phyloP scores from a whole-genome alignment of 257 asterid genomes.

The Leptodermis oblonga region DNA sequence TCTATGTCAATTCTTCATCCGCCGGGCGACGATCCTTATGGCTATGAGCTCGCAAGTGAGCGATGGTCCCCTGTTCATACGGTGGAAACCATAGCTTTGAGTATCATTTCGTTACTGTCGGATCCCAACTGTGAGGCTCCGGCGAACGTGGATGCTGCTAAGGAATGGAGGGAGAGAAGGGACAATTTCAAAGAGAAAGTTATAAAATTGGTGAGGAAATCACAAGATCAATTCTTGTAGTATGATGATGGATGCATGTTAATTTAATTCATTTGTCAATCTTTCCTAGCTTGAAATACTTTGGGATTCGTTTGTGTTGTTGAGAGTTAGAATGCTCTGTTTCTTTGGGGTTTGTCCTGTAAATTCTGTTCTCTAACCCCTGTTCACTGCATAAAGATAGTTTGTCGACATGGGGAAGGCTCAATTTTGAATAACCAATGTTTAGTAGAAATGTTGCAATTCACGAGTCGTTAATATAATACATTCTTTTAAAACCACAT shows the following conservation, averaged over 20 bases:
- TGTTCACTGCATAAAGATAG: too few relatives aligned
- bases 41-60: conserved; percentile 83
- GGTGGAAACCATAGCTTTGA: conserved; percentile 80
- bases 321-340: too few relatives aligned
- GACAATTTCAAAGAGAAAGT: conserved; percentile 14
- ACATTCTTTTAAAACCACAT: too few relatives aligned
- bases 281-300: too few relatives aligned
- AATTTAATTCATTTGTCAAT: too few relatives aligned
- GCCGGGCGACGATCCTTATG: conserved; percentile 88
- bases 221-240: conserved; percentile 1
- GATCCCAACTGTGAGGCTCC: conserved; percentile 82
- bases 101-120: conserved; percentile 84
- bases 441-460: too few relatives aligned
- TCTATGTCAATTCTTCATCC: conserved; percentile 81
- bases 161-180: conserved; percentile 16
- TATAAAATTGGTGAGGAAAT: conserved; percentile 8
- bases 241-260: neutral
- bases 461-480: too few relatives aligned
- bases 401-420: too few relatives aligned
- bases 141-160: conserved; percentile 30
- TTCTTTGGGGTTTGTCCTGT: too few relatives aligned
- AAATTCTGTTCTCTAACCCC: too few relatives aligned
- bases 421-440: too few relatives aligned
- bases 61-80: conserved; percentile 92
- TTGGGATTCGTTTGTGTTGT: too few relatives aligned